A percentile compares a stretch with the other conserved stretches of the same genome.
Conservation (phyloP, 2,329 filamentous ascomycete species). For the Aspergillus quadricinctus region DNA sequence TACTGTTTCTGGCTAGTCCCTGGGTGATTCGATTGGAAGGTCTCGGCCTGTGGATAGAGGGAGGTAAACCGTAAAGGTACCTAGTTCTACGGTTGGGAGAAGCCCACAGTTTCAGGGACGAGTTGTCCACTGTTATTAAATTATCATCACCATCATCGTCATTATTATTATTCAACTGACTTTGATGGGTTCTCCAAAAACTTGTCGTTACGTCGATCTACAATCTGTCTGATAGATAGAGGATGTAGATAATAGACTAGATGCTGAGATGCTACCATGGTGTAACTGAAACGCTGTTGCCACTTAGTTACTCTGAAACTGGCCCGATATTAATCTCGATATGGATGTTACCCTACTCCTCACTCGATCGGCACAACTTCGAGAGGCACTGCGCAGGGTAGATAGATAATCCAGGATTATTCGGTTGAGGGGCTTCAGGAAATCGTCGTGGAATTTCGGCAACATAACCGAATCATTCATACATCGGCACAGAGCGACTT, state of each 20-base stretch:
- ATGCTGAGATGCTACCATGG: too few relatives aligned
- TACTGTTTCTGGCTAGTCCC: neutral
- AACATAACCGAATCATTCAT: neutral
- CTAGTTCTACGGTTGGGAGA: neutral
- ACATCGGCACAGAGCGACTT: slow-evolving; percentile 30
- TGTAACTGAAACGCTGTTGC: neutral
- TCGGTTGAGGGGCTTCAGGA: neutral
- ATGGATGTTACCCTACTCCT: neutral
- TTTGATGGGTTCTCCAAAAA: neutral
- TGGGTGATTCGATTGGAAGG: neutral
- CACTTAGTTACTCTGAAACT: slow-evolving; percentile 12
- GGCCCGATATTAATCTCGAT: neutral
- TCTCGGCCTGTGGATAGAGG: slow-evolving; percentile 3
- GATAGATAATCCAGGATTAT: neutral
- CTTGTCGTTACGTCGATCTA: neutral
- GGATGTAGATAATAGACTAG: neutral
- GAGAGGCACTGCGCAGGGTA: neutral
- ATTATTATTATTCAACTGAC: neutral
- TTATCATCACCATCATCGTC: neutral
- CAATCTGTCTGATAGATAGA: neutral
- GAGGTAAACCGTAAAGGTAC: too few relatives aligned
- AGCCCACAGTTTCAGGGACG: neutral
- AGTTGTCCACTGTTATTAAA: neutral
- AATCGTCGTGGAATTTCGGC: neutral
- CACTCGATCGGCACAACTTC: neutral